Conservation (phyloP, 805 yeast species). For the Saccharomycopsis vini region DNA sequence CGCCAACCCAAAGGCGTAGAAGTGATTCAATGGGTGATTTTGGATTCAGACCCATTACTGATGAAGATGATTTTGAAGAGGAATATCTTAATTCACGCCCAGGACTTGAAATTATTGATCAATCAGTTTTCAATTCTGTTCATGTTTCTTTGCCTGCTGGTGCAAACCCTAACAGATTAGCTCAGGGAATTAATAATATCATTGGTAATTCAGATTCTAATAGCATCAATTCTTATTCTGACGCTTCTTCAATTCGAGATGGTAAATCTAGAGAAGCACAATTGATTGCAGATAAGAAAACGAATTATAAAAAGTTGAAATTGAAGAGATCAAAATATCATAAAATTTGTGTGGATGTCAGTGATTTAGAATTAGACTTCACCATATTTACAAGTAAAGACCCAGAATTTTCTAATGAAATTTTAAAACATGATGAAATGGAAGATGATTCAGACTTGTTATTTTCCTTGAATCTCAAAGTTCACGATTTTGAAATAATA, state of each 20-base stretch:
- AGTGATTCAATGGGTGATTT: constrained; percentile 19
- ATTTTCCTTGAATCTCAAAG: constrained; percentile 38
- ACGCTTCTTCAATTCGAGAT: not conserved
- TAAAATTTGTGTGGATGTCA: constrained; percentile 49
- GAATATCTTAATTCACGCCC: not conserved
- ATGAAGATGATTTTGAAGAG: constrained; percentile 15
- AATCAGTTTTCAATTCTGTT: constrained; percentile 70
- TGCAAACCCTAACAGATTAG: constrained; percentile 36
- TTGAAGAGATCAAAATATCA: constrained; percentile 57
- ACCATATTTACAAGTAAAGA: constrained; percentile 39
- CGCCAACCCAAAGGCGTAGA: constrained; percentile 1
- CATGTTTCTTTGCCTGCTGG: constrained; percentile 52
- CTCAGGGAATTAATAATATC: constrained; percentile 45
- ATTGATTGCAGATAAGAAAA: constrained; percentile 23
- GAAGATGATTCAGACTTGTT: constrained; percentile 35
- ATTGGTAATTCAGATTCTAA: constrained; percentile 21
- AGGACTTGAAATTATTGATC: constrained; percentile 36
- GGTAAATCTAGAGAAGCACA: constrained; percentile 3
- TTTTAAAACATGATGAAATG: constrained; percentile 11
- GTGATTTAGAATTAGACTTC: constrained; percentile 42
- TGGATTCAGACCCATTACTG: constrained; percentile 16
- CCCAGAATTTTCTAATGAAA: constrained; percentile 28
- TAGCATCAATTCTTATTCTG: not conserved
- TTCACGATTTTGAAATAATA: constrained; percentile 49
- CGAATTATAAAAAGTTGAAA: constrained; percentile 36